Base-by-base conservation (phyloP, 2,329 filamentous ascomycete species). In the Biscogniauxia marginata region DNA sequence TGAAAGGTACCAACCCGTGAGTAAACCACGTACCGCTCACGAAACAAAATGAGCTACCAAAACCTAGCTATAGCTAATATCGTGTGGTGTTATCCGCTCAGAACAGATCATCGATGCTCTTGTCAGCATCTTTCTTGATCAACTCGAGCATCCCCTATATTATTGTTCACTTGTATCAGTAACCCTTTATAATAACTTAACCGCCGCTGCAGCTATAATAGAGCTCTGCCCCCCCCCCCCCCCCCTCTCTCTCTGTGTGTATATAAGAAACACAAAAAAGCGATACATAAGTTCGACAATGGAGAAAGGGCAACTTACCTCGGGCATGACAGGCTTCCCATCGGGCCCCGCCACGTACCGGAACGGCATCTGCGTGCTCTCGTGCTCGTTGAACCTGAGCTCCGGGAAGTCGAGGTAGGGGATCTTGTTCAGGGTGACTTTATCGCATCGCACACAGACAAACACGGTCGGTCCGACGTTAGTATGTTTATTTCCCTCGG, bases 351-450 rank as follows among this genome's bases (percentile, higher is more conserved):
- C 88, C 50, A 99, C 93, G 71, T 99, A 99, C 64, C 95, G 90
- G 75, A 99, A 99, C 0, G 95, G 95, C 95, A 99, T 98, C 73
- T 96, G 83, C 0, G 93, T 96, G 72, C 90, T 95, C 76, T 99
- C 95, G 69, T 96, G 88, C 71, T 95, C 87, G 72, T 90, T 91
- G 72, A 98, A 88, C 69, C 87, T 87, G 69, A 99, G 83, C 70
- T 98, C 93, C 0, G 95, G 95, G 68, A 90, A 87, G 71, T 98
- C 93, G 30, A 95, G 73, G 70, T 95, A 97, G 1, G 86, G 81
- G 30, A 99, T 88, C 63, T 92, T 79, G 54, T 89, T 85, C 48
- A 99, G 78, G 0, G 89, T 82, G 39, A 88, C 92, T 96, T 63
- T 46, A 7, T 39, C 19, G 24, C 13, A 21, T 13, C 13, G 11